Base-by-base conservation (phyloP, 1,284 basidiomycete genomes). In the Moesziomyces sp. region DNA sequence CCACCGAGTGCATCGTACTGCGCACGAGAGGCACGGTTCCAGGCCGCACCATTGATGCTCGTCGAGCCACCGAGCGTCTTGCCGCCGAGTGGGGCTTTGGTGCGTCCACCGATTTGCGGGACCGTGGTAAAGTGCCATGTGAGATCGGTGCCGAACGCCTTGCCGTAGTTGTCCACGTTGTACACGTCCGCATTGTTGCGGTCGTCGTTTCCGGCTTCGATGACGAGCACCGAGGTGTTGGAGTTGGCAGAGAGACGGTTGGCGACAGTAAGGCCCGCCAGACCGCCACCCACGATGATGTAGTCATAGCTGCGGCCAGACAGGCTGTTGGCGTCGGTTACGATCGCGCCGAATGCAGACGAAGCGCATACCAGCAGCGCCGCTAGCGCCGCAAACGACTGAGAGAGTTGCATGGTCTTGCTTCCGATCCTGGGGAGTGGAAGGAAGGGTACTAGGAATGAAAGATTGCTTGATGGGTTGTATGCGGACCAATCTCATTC, bases 61-160 rank as follows among this genome's bases (percentile, higher is more conserved):
- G 88, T 87, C 48, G 87, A 86, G 1, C 89, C 89, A 30, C 89
- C 89, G 3, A 90, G 86, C 0, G 88, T 88, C 77, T 88, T 88
- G 1, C 89, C 89, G 26, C 88, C 81, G 1, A 54, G 46, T 24
- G 89, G 87, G 10, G 81, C 78, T 72, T 85, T 87, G 18, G 86
- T 86, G 11, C 45, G 56, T 3, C 60, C 75, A 3, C 56, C 62
- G 9, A 69, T 53, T 30, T 79, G 72, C 49, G 86, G 84, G 19
- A 87, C 87, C 1, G 88, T 86, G 14, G 79, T 79, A 86, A 87
- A 89, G 6, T 81, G 79, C 87, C 87, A 89, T 72, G 88, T 86
- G 45, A 89, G 74, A 4, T 86, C 83, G 4, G 86, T 86, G 5
- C 84, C 84, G 70, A 88, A 88, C 3, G 86, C 87, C 24, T 85